Evolutionary conservation across 176 grass and related monocot species (phyloP).

Genomic region (Aegilops umbellulata): DNA sequence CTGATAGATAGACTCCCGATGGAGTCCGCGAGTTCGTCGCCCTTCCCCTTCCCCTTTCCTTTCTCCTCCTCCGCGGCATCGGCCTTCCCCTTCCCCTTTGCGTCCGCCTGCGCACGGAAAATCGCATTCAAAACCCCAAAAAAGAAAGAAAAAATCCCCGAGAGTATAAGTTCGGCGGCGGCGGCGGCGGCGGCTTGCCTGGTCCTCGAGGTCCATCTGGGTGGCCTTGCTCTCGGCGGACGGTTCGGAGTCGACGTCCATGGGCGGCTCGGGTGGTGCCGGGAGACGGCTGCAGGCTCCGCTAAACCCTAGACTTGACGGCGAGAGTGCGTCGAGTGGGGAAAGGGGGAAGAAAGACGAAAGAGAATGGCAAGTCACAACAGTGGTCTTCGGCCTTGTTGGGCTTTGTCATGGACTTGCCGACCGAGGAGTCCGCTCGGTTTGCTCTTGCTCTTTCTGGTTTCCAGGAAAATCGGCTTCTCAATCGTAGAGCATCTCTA

Average conservation of each 20-base stretch:
- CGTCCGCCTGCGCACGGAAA: constrained; percentile 25
- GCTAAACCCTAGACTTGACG: constrained; percentile 31
- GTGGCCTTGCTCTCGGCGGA: constrained; percentile 24
- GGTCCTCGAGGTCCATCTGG: constrained; percentile 50
- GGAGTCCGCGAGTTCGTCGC: constrained; percentile 74
- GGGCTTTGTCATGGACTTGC: background rate
- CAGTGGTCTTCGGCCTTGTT: background rate
- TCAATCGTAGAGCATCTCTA: no score
- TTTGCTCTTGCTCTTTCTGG: no score
- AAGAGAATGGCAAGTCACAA: background rate
- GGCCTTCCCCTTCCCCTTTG: constrained; percentile 36
- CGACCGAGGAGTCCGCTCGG: background rate
- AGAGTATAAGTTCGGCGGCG: background rate
- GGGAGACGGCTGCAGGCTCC: background rate
- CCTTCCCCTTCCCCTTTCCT: constrained; percentile 40
- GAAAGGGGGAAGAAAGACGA: background rate
- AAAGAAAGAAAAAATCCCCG: background rate
- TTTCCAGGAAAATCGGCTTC: no score
- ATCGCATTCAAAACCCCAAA: background rate
- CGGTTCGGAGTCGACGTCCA: constrained; percentile 33
- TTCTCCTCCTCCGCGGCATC: constrained; percentile 17
- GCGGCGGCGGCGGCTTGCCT: constrained; percentile 26
- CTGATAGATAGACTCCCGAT: constrained; percentile 63
- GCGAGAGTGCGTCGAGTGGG: background rate
- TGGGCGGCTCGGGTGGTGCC: background rate